Base-by-base conservation (phyloP, 176 grass and related monocot genomes). In the Cenchrus fungigraminus region DNA sequence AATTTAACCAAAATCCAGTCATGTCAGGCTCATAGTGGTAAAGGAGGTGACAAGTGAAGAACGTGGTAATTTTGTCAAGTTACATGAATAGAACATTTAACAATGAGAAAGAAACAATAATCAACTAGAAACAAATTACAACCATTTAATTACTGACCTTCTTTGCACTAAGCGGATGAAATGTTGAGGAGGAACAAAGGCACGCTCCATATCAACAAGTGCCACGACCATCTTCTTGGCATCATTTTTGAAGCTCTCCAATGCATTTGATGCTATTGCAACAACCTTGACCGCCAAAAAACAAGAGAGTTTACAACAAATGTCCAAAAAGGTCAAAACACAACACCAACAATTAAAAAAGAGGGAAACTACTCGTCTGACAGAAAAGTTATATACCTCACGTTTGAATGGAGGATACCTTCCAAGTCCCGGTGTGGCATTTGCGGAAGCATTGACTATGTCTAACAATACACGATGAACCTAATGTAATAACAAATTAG, bases 141-240 rank as follows among this genome's bases (percentile, higher is more conserved):
- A 56, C 19, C 19, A 58, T 14, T n/a, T 83, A 76, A 66, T 20
- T 45, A 88, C 66, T 74, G 71, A 97, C 95, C 95, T 98, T 86
- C 95, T 79, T 78, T 98, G 95, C 73, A 98, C 95, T 74, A 98
- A 88, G 56, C 90, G 92, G 74, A 95, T 98, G 52, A 98, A 98
- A 84, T 98, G 91, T 79, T 93, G 95, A 86, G 95, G 91, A 86
- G 95, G 95, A 75, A 98, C 92, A 90, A 95, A 95, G 32, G 91
- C 89, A 76, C 92, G 95, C 83, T 98, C 95, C 95, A 98, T 98
- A 82, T 95, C 92, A 90, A 98, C 92, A 88, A 98, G 91, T 51
- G 95, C 95, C 67, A 98, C 92, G 12, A 98, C 92, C 95, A 98
- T 98, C 71, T 93, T 98, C 82, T 93, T 98, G 9, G 95, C 87